A percentile compares a stretch with the other conserved stretches of the same genome.
Evolutionary conservation across 2,329 filamentous ascomycete species (phyloP).

Genomic region (Pyrenophora teres): DNA sequence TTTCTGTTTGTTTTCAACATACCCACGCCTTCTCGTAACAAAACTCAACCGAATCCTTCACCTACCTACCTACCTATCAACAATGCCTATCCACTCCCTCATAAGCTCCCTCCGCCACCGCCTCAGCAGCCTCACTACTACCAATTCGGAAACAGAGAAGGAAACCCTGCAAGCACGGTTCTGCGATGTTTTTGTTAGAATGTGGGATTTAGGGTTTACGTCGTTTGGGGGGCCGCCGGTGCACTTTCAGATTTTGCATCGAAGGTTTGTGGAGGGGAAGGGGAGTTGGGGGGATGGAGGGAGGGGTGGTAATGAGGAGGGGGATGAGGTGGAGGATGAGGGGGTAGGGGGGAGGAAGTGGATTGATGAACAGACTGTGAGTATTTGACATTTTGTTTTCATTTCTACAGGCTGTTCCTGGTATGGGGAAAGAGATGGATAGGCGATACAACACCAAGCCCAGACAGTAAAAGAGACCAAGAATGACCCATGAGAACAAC

Average conservation of each 20-base stretch:
- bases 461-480: too few species aligned
- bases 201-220: constrained; percentile 68
- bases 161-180: constrained; percentile 30
- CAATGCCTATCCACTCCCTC: too few species aligned
- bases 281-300: constrained; percentile 52
- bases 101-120: too few species aligned
- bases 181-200: constrained; percentile 32
- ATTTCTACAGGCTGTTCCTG: neutral
- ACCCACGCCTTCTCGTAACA: too few species aligned
- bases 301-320: constrained; percentile 48
- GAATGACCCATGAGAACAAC: too few species aligned
- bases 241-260: constrained; percentile 70
- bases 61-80: too few species aligned
- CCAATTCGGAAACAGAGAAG: constrained; percentile 4
- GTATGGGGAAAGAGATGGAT: too few species aligned
- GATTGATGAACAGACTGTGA: constrained; percentile 71
- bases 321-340: constrained; percentile 60
- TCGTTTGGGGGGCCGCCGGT: constrained; percentile 71
- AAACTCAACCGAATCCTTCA: too few species aligned
- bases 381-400: constrained; percentile 10
- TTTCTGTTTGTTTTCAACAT: too few species aligned
- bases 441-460: neutral
- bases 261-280: constrained; percentile 62
- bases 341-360: constrained; percentile 58
- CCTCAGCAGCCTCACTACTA: too few species aligned